A percentile compares a stretch with the other conserved stretches of the same genome.
phyloP scores from a whole-genome alignment of 2,329 filamentous ascomycete genomes.

The Zymoseptoria brevis region DNA sequence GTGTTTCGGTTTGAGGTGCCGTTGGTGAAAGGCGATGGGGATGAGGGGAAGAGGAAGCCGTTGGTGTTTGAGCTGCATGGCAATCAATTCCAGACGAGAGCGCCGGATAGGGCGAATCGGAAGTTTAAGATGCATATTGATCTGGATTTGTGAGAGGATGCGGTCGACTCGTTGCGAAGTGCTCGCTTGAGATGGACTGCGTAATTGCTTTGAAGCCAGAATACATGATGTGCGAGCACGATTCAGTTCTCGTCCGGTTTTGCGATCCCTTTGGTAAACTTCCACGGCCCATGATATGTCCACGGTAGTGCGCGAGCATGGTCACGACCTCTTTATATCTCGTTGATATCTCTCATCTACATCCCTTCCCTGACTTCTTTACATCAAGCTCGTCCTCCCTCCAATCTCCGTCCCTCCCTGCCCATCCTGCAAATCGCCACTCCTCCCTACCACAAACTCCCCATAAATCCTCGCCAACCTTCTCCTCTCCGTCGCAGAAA shows the following conservation, averaged over 20 bases:
- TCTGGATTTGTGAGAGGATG: conserved; percentile 58
- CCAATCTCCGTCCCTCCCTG: conserved; percentile 89
- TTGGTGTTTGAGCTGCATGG: conserved; percentile 81
- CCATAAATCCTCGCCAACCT: conserved; percentile 74
- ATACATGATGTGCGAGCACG: no score
- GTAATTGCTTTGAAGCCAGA: no score
- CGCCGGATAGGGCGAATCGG: conserved; percentile 76
- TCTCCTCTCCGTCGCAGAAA: conserved; percentile 67
- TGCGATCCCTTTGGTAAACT: no score
- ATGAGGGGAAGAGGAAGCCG: conserved; percentile 28
- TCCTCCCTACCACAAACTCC: conserved; percentile 87
- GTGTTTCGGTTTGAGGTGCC: conserved; percentile 72
- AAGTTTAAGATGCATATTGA: conserved; percentile 86
- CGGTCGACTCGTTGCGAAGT: neutral
- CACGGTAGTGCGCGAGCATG: no score
- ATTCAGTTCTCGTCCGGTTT: no score
- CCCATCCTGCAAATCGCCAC: conserved; percentile 90
- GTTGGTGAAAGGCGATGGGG: conserved; percentile 24
- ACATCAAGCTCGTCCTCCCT: conserved; percentile 91
- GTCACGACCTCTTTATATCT: no score
- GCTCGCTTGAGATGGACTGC: no score
- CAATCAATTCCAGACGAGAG: conserved; percentile 74
- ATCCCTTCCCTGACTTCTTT: no score
- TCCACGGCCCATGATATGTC: no score
- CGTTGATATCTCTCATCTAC: no score